Conservation (phyloP, 139 green algal species). For the Spirogloea muscicola region DNA sequence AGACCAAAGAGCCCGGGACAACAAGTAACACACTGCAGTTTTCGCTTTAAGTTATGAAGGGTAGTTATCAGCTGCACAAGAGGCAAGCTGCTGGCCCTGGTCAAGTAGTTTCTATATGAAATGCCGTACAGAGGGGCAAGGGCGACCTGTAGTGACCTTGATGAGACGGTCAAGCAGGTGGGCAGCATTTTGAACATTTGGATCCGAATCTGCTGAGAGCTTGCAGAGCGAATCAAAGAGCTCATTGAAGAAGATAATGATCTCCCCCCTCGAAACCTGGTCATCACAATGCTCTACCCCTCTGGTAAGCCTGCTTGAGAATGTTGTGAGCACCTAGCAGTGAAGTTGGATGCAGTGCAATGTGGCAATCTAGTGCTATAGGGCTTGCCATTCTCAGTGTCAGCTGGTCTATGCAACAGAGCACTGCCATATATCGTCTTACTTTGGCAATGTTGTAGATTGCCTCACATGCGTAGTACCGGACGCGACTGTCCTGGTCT, state of each 20-base stretch:
- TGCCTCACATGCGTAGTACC: constrained; percentile 94
- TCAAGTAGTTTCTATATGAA: neutral
- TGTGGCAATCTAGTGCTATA: neutral
- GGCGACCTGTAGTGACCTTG: constrained; percentile 56
- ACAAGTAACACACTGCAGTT: neutral
- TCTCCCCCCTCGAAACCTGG: constrained; percentile 53
- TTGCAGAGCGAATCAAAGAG: constrained; percentile 92
- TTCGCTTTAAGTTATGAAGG: neutral
- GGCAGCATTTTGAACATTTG: constrained; percentile 86
- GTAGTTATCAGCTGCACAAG: neutral
- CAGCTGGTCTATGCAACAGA: neutral
- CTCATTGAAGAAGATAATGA: constrained; percentile 84
- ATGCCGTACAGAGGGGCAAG: neutral
- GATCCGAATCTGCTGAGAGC: constrained; percentile 68
- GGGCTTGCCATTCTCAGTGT: neutral
- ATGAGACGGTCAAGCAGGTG: constrained; percentile 89
- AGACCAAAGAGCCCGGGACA: neutral
- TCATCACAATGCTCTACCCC: neutral
- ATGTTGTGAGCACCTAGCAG: neutral
- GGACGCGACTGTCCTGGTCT: constrained; percentile 68
- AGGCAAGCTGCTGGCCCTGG: neutral
- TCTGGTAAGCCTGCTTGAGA: too few relatives aligned
- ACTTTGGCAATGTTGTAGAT: constrained; percentile 97
- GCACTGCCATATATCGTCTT: constrained; percentile 5
- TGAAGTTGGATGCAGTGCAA: neutral